Evolutionary conservation across 768 basidiomycete species (phyloP).

Genomic region (Chalciporus pseudorubinellus): DNA sequence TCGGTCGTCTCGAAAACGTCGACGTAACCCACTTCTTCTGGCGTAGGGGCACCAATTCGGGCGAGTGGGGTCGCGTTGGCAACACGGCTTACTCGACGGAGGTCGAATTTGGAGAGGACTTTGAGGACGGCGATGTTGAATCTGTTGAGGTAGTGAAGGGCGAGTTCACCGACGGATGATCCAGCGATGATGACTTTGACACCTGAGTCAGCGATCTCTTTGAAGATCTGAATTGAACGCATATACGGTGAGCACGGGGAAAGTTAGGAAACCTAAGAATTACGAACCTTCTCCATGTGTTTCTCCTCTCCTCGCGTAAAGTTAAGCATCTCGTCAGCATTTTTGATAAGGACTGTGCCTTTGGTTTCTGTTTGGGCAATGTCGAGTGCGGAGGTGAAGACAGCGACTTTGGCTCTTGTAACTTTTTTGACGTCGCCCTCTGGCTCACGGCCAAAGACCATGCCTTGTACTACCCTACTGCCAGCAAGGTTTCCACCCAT

Average conservation of each 20-base stretch:
- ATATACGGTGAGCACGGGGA: not conserved
- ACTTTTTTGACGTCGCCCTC: conserved; percentile 88
- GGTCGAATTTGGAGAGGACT: conserved; percentile 96
- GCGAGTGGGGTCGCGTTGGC: conserved; percentile 96
- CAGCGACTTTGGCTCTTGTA: conserved; percentile 85
- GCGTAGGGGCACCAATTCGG: conserved; percentile 91
- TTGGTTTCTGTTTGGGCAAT: conserved; percentile 98
- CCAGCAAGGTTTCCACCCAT: conserved; percentile 87
- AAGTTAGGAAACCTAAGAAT: not conserved
- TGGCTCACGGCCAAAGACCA: conserved; percentile 97
- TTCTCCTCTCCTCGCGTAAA: conserved; percentile 96
- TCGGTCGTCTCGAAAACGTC: conserved; percentile 96
- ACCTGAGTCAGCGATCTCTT: conserved; percentile 95
- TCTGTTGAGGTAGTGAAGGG: conserved; percentile 94
- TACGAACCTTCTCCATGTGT: conserved; percentile 80
- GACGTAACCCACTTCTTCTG: conserved; percentile 92
- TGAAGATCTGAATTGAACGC: conserved; percentile 70
- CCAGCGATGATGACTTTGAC: conserved; percentile 94
- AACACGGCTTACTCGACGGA: conserved; percentile 90
- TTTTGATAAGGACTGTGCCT: conserved; percentile 95
- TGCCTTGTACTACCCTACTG: conserved; percentile 90
- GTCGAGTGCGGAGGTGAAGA: conserved; percentile 92
- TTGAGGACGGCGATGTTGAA: conserved; percentile 94
- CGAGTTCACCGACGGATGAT: conserved; percentile 90
- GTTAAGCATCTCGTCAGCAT: conserved; percentile 94